Base-by-base conservation (phyloP, 1,284 basidiomycete species). In the Malassezia brasiliensis region DNA sequence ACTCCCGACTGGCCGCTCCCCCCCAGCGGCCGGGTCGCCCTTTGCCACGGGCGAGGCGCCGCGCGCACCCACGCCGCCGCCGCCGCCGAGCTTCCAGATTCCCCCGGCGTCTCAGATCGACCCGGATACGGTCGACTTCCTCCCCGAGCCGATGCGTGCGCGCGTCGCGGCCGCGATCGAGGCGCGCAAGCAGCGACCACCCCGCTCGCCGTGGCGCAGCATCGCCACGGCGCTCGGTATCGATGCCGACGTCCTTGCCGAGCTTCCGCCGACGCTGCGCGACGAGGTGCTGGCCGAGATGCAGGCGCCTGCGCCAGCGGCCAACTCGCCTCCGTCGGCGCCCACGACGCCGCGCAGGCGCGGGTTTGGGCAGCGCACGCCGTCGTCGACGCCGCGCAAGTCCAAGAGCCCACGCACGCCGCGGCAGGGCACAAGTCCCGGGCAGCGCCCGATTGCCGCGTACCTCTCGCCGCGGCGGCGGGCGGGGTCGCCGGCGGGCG, bases 91-190 rank as follows among this genome's bases (percentile, higher is more conserved):
- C 19, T 58, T 69, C 19, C 63, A 64, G 40, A 48, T 71, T 12
- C 68, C 68, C 3, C 57, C 67, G 2, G 55, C 56, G 15, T 70
- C 68, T 20, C 68, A 71, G 22, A 51, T 71, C 28, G 68, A 71
- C 15, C 42, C 54, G 0, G 57, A 57, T 8, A 65, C 68, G 17
- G 46, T 71, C 15, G 59, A 50, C 7, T 58, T 62, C 5, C 52
- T 71, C 2, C 68, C 68, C 2, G 31, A 56, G 0, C 48, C 47
- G n/a, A 67, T 69, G 30, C 65, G 57, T 9, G 55, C 45, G 1
- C 62, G 66, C 32, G 63, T 71, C 44, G 53, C 55, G 14, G 56
- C 56, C 10, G 52, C 46, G 6, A 25, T 56, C 4, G 37, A 20
- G 30, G 32, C 44, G 45, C 42, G 44, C n/a, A 36, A 20, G 14